Conservation (phyloP, 2,329 filamentous ascomycete genomes). For the Plenodomus tracheiphilus region DNA sequence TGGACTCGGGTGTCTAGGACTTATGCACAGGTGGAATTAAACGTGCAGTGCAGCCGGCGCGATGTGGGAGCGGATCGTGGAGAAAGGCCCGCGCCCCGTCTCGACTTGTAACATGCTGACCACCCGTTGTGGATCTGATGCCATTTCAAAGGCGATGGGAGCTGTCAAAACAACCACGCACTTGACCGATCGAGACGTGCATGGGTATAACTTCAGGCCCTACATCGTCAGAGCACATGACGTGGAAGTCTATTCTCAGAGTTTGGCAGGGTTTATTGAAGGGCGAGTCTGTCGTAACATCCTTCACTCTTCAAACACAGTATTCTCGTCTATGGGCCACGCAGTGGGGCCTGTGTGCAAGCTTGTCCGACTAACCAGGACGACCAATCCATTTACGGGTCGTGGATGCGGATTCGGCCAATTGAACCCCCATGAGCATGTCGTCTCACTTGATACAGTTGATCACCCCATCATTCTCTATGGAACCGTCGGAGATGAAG, state of each 20-base stretch:
- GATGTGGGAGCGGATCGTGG: slow-evolving; percentile 45
- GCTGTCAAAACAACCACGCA: slow-evolving; percentile 2
- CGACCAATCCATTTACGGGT: slow-evolving; percentile 37
- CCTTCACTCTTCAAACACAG: slow-evolving; percentile 24
- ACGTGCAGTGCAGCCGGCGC: slow-evolving; percentile 47
- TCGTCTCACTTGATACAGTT: not conserved
- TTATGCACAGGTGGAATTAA: slow-evolving; percentile 46
- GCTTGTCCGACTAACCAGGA: slow-evolving; percentile 34
- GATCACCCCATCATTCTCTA: not conserved
- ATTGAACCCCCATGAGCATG: slow-evolving; percentile 14
- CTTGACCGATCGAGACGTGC: slow-evolving; percentile 11
- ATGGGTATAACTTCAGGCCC: slow-evolving; percentile 7
- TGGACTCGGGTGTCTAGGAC: slow-evolving; percentile 36
- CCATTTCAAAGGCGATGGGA: not conserved
- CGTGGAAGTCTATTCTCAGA: slow-evolving; percentile 17
- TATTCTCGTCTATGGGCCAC: slow-evolving; percentile 28
- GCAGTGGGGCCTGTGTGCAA: slow-evolving; percentile 38
- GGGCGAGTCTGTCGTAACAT: slow-evolving; percentile 20
- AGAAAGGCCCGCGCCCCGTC: slow-evolving; percentile 34
- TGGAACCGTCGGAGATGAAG: slow-evolving; percentile 1
- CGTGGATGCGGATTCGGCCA: slow-evolving; percentile 23
- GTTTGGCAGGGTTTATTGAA: slow-evolving; percentile 9
- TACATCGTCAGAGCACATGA: slow-evolving; percentile 3
- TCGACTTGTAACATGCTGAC: slow-evolving; percentile 40
- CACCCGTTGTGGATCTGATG: slow-evolving; percentile 18